Evolutionary conservation across 768 basidiomycete species (phyloP).

Genomic region (Kondoa subrosea): DNA sequence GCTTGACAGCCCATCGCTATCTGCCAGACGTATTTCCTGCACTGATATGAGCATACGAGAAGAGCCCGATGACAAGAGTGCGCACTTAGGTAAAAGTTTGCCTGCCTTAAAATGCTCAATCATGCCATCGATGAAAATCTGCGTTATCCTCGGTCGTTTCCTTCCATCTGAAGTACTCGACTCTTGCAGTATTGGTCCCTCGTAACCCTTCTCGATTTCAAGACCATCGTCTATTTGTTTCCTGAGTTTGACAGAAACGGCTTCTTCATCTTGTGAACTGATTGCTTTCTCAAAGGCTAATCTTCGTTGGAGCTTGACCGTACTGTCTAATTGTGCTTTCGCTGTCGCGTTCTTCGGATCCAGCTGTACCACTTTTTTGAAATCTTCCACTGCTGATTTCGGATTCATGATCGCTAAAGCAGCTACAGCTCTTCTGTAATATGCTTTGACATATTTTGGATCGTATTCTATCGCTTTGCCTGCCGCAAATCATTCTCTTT

Average conservation of each 20-base stretch:
- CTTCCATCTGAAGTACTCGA: constrained; percentile 36
- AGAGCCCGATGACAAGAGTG: background rate
- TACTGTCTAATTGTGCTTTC: constrained; percentile 60
- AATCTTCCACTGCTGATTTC: constrained; percentile 67
- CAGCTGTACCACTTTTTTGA: constrained; percentile 54
- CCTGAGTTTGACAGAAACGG: constrained; percentile 55
- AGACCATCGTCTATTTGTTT: constrained; percentile 22
- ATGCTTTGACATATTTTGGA: constrained; percentile 64
- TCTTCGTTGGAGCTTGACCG: constrained; percentile 77
- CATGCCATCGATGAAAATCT: constrained; percentile 67
- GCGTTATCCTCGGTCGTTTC: constrained; percentile 44
- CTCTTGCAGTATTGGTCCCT: constrained; percentile 53
- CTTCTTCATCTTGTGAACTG: constrained; percentile 74
- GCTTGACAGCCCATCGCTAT: constrained; percentile 74
- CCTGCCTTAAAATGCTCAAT: constrained; percentile 83
- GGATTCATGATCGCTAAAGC: constrained; percentile 75
- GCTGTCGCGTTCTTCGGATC: constrained; percentile 77
- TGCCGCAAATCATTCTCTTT: background rate
- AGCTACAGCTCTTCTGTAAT: constrained; percentile 64
- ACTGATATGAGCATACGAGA: background rate
- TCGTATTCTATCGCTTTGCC: constrained; percentile 69
- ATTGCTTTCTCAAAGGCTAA: constrained; percentile 38
- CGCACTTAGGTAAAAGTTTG: constrained; percentile 57
- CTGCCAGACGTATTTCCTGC: constrained; percentile 71
- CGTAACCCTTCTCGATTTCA: constrained; percentile 47